Evolutionary conservation across 805 yeast species (phyloP), one percentile per base, ranked within the genome.

Genomic region (Priceomyces melissophilus): DNA sequence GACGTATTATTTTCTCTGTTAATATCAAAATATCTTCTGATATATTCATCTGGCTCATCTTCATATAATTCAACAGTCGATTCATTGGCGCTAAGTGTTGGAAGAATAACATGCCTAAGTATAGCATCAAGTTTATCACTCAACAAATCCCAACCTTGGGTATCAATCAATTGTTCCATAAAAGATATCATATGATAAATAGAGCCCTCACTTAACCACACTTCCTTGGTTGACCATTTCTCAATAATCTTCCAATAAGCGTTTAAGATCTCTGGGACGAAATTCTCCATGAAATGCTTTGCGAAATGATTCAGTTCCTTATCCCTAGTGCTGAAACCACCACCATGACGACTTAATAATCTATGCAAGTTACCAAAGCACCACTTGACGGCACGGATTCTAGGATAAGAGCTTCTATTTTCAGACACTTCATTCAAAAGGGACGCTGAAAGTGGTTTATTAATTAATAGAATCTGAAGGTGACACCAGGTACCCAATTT

Each of bases 1-100:
- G 79, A 65, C 26, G 73, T 73, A 30, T 67, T 71, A 26, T 63
- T 61, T 41, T 73, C 79, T 42, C 74, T 61, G 48, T 68, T 70
- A 32, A 79, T 65, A 58, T 70, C 74, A 43, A 69, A 69, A 42
- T 56, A 70, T 40, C 74, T 53, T 53, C 75, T 58, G 42, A 67
- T 60, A 44, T 70, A 70, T 45, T 70, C 76, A 33, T 70, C 75
- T 4, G 73, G 68, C 33, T 70, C 75, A 44, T 68, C 74, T 48
- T 70, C 73, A 43, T 68, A 70, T 39, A 70, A 52, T 45, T 69
- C 75, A 28, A 70, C 53, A 7, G 71, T 61, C 41, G 58, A 64
- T 14, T 58, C 62, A 10, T 58, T 56, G 7, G 73, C 74, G 43
- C 52, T 56, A 46, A 70, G 59, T 32, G 70, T 64, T 14, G 74